Evolutionary conservation across 495 filamentous ascomycete species (phyloP), one percentile per base, ranked within the genome.

Genomic region (Bryoglossum gracile): DNA sequence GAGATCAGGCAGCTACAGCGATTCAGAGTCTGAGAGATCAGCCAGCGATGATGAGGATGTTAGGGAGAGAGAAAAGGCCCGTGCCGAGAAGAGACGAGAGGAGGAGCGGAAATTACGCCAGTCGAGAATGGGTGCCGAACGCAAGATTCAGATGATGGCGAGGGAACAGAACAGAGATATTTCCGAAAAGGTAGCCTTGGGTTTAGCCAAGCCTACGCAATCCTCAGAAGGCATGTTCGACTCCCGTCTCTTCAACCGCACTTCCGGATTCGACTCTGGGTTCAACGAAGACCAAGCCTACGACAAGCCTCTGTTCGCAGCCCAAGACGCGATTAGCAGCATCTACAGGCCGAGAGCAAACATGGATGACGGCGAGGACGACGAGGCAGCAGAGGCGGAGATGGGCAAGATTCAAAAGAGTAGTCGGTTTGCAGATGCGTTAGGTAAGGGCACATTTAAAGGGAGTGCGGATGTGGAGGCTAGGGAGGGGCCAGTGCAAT

Each of bases 281-380:
- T 91, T 95, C 75, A 99, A 99, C 63, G 92, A 99, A 65, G 94
- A 99, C 63, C 89, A 99, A 57, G 81, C 81, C 1, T 99, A 97
- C 71, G 94, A 97, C 66, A 96, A 95, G 65, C 92, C 94, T 42
- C 70, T 99, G 14, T 99, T 99, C 64, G 89, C 90, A 9, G 92
- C 91, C 43, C 89, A 95, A 67, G 90, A 99, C 62, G 94, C 91
- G 3, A 89, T 95, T 56, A 89, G 78, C 66, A 89, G 84, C 64
- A 97, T 99, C 45, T 99, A 99, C 66, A 77, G 90, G 21, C 89
- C 94, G 5, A 71, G 78, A 33, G 77, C 84, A 18, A 77, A 78
- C 38, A 61, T 71, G 18, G 78, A 82, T 34, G 82, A 81, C 45
- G 78, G 76, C 40, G 86, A 89, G 35, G 87, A 88, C 41, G 89